These are phyloP conservation scores for Eleusine coracana DNA, from an alignment of 176 grass and related monocot species.

Conservation along the genomic window DNA sequence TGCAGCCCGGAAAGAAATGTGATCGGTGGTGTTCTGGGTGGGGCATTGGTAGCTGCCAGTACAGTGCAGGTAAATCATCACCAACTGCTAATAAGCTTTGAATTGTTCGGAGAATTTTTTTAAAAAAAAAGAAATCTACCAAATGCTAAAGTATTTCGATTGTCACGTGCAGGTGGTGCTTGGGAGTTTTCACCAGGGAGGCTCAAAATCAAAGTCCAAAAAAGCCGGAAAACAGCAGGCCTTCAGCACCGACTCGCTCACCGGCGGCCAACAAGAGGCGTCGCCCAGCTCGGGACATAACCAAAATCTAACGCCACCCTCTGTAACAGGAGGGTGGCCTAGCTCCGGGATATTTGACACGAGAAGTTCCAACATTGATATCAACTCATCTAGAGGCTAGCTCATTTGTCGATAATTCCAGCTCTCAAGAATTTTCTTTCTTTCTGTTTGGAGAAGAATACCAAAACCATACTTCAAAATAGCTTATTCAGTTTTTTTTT, in stretches of 20 bases:
- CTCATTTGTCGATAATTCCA: conserved; percentile 48
- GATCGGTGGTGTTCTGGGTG: conserved; percentile 70
- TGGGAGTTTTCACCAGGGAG: conserved; percentile 66
- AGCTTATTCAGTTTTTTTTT: conserved; percentile 49
- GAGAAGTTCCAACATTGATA: conserved; percentile 70
- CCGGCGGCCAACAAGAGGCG: conserved; percentile 25
- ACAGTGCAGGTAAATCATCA: conserved; percentile 57
- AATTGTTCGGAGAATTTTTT: too few relatives aligned
- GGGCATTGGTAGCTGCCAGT: conserved; percentile 59
- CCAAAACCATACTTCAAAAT: conserved; percentile 44
- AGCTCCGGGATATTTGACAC: conserved; percentile 63
- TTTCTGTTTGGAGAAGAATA: conserved; percentile 33
- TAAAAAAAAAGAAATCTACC: too few relatives aligned
- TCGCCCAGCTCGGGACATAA: conserved; percentile 59
- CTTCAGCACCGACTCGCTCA: conserved; percentile 45
- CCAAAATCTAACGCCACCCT: conserved; percentile 56
- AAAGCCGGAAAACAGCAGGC: conserved; percentile 48
- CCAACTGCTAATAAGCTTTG: too few relatives aligned
- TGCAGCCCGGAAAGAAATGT: conserved; percentile 68
- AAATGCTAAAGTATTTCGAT: not conserved
- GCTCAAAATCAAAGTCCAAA: conserved; percentile 66
- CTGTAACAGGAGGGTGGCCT: conserved; percentile 58
- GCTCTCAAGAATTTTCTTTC: conserved; percentile 30
- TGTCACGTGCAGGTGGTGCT: conserved; percentile 56
- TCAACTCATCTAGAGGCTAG: conserved; percentile 88